These are phyloP conservation scores for Teratosphaeria viscida DNA, from an alignment of 2,329 filamentous ascomycete species.

Conservation along the genomic window DNA sequence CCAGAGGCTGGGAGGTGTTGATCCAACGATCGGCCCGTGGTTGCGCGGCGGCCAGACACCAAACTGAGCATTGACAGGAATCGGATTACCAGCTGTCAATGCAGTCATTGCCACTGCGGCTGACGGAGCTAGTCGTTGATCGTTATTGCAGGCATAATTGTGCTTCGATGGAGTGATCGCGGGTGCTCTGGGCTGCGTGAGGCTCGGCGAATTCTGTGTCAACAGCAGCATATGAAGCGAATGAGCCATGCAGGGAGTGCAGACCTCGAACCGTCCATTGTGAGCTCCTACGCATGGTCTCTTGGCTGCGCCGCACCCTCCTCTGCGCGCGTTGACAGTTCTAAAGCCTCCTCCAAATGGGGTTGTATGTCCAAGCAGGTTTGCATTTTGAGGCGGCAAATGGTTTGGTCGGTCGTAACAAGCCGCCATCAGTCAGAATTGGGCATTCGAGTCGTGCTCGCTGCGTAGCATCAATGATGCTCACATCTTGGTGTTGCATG, in stretches of 20 bases:
- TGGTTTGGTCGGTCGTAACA: background rate
- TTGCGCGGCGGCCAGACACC: background rate
- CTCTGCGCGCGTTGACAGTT: background rate
- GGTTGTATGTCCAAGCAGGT: background rate
- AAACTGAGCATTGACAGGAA: background rate
- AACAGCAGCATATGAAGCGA: background rate
- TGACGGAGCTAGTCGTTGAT: background rate
- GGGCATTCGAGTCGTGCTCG: too few relatives aligned
- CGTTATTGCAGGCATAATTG: background rate
- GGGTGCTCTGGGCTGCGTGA: background rate
- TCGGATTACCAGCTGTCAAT: background rate
- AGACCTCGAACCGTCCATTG: background rate
- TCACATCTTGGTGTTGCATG: too few relatives aligned
- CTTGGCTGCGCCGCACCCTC: background rate
- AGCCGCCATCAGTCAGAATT: background rate
- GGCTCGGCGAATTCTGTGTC: background rate
- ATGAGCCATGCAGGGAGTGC: background rate
- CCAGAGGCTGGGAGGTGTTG: background rate
- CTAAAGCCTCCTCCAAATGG: background rate
- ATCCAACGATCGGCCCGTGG: background rate
- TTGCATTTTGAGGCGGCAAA: background rate
- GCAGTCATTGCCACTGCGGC: background rate
- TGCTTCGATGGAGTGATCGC: background rate
- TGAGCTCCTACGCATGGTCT: background rate
- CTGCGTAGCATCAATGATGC: too few relatives aligned